Percentiles rank a stretch among this genome's conserved stretches.
Conservation (phyloP, 441 rosid genomes). For the Populus tomentosa region DNA sequence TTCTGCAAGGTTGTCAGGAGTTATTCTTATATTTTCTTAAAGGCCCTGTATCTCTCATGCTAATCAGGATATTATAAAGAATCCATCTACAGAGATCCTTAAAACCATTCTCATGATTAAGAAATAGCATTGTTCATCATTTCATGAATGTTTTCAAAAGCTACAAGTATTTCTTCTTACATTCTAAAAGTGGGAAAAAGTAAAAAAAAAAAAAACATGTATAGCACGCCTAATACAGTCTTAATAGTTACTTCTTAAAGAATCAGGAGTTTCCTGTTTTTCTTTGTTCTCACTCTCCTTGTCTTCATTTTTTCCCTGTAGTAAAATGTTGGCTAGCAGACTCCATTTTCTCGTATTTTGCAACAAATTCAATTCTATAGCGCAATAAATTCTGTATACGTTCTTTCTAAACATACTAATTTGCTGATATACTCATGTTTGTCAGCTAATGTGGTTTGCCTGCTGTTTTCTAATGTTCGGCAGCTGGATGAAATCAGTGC, state of each 20-base stretch:
- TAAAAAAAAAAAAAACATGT: not conserved
- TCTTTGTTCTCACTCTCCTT: not conserved
- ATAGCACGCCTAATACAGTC: not conserved
- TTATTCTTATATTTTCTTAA: not conserved
- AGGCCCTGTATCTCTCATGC: not conserved
- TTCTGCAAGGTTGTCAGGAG: not conserved
- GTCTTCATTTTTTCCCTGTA: not conserved
- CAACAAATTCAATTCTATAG: not conserved
- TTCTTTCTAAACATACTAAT: not conserved
- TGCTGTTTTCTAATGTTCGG: not conserved
- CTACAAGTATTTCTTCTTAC: not conserved
- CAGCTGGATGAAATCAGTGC: slow-evolving; percentile 76
- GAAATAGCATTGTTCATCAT: not conserved
- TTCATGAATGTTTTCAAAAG: not conserved
- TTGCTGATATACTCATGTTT: not conserved
- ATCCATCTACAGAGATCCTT: not conserved
- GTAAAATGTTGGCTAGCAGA: not conserved
- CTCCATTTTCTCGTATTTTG: not conserved
- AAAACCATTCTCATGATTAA: not conserved
- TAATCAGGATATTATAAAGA: not conserved
- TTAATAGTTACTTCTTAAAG: not conserved
- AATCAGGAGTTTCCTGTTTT: not conserved
- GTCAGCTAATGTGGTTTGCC: not conserved
- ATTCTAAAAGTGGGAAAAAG: not conserved
- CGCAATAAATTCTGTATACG: not conserved